These are phyloP conservation scores for Gracilaria vermiculophylla DNA, from an alignment of 23 red algal genomes.

Conservation along the genomic window DNA sequence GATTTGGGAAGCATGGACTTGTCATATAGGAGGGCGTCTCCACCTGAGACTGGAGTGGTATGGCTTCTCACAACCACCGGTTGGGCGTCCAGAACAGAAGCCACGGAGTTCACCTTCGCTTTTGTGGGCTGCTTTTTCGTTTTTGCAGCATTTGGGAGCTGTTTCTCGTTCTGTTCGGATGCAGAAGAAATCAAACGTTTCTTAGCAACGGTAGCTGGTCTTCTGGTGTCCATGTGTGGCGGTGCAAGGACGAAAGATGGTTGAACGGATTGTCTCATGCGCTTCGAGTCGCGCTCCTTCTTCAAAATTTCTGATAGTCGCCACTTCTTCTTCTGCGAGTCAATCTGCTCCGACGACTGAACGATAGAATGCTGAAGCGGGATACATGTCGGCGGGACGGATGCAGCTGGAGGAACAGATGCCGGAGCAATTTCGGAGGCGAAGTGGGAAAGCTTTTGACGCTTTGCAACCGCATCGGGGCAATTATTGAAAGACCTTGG, in stretches of 20 bases:
- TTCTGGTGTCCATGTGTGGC: conserved; percentile 42
- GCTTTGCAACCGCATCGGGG: not conserved
- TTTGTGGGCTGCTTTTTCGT: not conserved
- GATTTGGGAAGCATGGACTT: conserved; percentile 42
- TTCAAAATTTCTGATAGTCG: conserved; percentile 36
- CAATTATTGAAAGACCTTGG: conserved; percentile 1
- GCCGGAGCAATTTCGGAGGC: not conserved
- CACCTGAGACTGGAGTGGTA: conserved; percentile 14
- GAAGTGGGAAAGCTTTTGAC: not conserved
- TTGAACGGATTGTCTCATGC: not conserved
- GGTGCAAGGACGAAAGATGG: conserved; percentile 45
- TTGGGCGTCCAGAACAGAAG: not conserved
- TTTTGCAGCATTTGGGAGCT: not conserved
- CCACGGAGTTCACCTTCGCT: not conserved
- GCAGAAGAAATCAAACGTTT: not conserved
- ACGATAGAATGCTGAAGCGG: not conserved
- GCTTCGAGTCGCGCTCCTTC: conserved; percentile 42
- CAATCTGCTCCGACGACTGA: not conserved
- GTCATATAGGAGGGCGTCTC: conserved; percentile 43
- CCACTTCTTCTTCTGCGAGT: conserved; percentile 43
- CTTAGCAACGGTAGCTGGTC: not conserved
- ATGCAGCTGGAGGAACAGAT: not conserved
- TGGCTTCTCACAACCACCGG: not conserved
- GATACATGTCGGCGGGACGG: not conserved
- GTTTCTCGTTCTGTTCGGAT: not conserved